Base-by-base conservation (phyloP, 2,329 filamentous ascomycete genomes). In the Sclerotinia borealis region DNA sequence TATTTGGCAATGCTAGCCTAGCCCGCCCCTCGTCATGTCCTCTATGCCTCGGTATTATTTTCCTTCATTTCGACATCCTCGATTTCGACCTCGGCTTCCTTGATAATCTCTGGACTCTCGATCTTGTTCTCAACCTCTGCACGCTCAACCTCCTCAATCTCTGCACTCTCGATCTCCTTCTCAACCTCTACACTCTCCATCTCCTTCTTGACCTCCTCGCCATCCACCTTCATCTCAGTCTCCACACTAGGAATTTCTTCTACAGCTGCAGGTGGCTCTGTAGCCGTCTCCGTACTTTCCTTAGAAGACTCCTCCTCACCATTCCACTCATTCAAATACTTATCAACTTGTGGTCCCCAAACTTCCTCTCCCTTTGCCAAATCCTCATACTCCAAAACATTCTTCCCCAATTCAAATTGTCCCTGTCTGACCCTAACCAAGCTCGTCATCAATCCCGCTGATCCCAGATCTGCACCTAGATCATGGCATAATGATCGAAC, bases 401-500 rank as follows among this genome's bases (percentile, higher is more conserved):
- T 93, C 39, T 84, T 81, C 1, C 85, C 86, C 0, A 96, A 78
- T 63, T 84, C 82, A 72, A 96, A 98, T 66, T 92, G 85, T 22
- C 86, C 90, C 77, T 99, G 95, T 59, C 90, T 85, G 4, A 86
- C 89, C 61, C 95, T 88, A 63, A 89, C 83, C 25, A 99, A 84
- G 70, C 90, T 87, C 27, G 90, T 86, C 93, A 99, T 98, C 68
- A 95, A 81, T 39, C 84, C 95, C 29, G 91, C 86, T 15, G 92
- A 96, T 59, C 85, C 86, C 17, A 97, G 82, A 69, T 91, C 92
- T 68, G 87, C 81, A 27, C 93, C 95, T 4, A 99, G 82, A 72
- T 99, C 95, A 74, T 98, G 92, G 71, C 92, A 93, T 69, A 99
- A 86, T 64, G 90, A 96, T 67, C 95, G 89, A 17, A 99, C 93